A percentile compares a stretch with the other conserved stretches of the same genome.
Evolutionary conservation across 768 basidiomycete species (phyloP).

Genomic region (Trametes coccinea): DNA sequence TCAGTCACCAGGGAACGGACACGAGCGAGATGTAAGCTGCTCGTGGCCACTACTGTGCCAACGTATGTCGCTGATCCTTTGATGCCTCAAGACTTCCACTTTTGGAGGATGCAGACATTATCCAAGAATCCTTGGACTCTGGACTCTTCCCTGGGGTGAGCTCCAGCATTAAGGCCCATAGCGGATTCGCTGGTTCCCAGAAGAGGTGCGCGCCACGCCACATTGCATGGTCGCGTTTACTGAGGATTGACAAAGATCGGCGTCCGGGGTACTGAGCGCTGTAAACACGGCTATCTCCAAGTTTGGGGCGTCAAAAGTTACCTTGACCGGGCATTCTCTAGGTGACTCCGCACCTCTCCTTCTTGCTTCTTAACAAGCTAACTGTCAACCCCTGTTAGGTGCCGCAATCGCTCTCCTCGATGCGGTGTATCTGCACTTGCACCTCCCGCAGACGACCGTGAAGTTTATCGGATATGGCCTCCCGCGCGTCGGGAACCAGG

Average conservation of each 20-base stretch:
- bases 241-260: slow-evolving; percentile 33
- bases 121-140: slow-evolving; percentile 36
- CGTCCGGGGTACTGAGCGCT: slow-evolving; percentile 44
- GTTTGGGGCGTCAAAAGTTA: slow-evolving; percentile 40
- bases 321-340: slow-evolving; percentile 47
- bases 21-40: slow-evolving; percentile 32
- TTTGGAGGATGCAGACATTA: slow-evolving; percentile 46
- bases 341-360: slow-evolving; percentile 14
- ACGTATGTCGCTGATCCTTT: neutral
- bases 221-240: no score
- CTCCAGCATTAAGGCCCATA: slow-evolving; percentile 42
- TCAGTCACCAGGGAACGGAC: slow-evolving; percentile 42
- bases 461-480: slow-evolving; percentile 34
- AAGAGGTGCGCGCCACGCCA: slow-evolving; percentile 36
- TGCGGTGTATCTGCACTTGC: slow-evolving; percentile 50
- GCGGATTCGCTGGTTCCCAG: slow-evolving; percentile 49
- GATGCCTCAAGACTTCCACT: slow-evolving; percentile 33
- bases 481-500: slow-evolving; percentile 53
- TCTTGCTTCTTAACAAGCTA: no score
- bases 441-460: slow-evolving; percentile 41
- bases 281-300: slow-evolving; percentile 42
- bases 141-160: slow-evolving; percentile 52
- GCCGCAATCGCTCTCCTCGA: slow-evolving; percentile 56
- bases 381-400: slow-evolving; percentile 31
- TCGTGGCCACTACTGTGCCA: neutral